phyloP scores from a whole-genome alignment of 2,329 filamentous ascomycete species.

The Laburnicola sp. region DNA sequence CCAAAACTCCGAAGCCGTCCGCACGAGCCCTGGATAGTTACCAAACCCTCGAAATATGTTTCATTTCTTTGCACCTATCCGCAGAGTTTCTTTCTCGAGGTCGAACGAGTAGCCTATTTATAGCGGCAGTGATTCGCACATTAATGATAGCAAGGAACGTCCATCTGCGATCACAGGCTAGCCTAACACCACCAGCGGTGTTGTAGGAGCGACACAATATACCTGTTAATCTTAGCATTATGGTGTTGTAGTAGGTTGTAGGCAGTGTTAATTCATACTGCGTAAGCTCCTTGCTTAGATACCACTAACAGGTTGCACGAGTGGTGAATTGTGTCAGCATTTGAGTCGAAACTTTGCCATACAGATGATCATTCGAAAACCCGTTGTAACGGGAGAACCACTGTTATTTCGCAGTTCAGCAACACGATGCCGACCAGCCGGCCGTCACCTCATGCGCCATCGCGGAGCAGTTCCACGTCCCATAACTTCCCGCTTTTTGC shows the following conservation, averaged over 20 bases:
- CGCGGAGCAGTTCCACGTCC: no score
- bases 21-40: slow-evolving; percentile 68
- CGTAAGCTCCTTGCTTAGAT: slow-evolving; percentile 66
- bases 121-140: slow-evolving; percentile 65
- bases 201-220: slow-evolving; percentile 68
- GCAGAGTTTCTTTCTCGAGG: slow-evolving; percentile 56
- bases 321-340: no score
- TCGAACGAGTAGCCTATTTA: slow-evolving; percentile 65
- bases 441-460: no score
- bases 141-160: slow-evolving; percentile 65
- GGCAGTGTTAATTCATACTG: slow-evolving; percentile 64
- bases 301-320: no score
- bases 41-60: slow-evolving; percentile 63
- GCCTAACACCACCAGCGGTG: no score
- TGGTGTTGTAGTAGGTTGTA: slow-evolving; percentile 65
- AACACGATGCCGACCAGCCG: no score
- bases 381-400: no score
- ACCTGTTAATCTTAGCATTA: slow-evolving; percentile 65
- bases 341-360: no score
- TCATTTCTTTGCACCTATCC: slow-evolving; percentile 58
- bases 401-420: no score
- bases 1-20: no score
- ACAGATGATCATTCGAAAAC: no score
- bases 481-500: no score
- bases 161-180: slow-evolving; percentile 62